Base-by-base conservation (phyloP, 2,329 filamentous ascomycete genomes). In the Periconia sp. region DNA sequence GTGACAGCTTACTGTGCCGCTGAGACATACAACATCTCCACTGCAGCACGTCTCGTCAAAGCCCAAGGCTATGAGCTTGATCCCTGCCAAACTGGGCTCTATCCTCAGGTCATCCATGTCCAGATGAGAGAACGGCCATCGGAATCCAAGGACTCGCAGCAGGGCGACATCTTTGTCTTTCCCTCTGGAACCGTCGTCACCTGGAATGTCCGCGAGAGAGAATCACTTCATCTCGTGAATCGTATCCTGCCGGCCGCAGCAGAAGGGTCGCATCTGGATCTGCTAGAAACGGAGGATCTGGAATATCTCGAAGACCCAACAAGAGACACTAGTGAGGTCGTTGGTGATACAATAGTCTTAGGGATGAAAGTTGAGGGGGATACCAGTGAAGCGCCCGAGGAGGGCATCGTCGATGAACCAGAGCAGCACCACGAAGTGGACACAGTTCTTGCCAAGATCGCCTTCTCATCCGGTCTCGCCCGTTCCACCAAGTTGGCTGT, bases 401-500 rank as follows among this genome's bases (percentile, higher is more conserved):
- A 50, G 40, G 5, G 34, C 23, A 15, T 25, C 31, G 5, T 29
- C 31, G 42, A 49, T 34, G 42, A 54, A 19, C 35, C 65, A 70
- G 52, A 70, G 57, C 42, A 59, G 38, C 57, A 56, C 23, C 57
- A 60, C 31, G 67, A 71, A 41, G 71, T 82, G 22, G 80, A 85
- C 56, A 82, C 79, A 1, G 88, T 92, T 2, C 79, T 96, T 11
- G 91, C 92, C 57, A 96, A 97, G 67, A 92, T 97, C 50, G 94
- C 94, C 30, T 97, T 97, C 70, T 96, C 92, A 0, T 96, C 91
- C 1, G 92, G 92, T 2, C 81, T 99, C 8, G 92, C 94, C 4
- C 82, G 94, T 40, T 94, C 88, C 60, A 96, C 94, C 5, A 97
- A 97, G 69, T 81, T 99, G 10, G 92, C 91, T 25, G 90, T 96